Conservation (phyloP, 2,329 filamentous ascomycete genomes). For the Colletotrichum kahawae region DNA sequence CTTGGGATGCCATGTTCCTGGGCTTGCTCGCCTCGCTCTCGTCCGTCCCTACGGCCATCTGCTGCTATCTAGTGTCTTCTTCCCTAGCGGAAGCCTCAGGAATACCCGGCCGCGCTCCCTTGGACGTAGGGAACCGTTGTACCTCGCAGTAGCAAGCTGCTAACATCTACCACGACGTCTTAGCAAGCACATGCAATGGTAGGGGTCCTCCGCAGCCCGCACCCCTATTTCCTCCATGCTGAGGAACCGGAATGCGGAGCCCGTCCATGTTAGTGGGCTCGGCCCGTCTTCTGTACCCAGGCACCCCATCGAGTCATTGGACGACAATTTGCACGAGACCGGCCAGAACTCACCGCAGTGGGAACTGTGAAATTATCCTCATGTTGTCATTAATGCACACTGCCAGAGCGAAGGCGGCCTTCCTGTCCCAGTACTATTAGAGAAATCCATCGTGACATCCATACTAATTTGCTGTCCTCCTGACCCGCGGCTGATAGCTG, state of each 20-base stretch:
- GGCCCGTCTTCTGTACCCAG: slow-evolving; percentile 7
- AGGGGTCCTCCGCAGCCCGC: slow-evolving; percentile 2
- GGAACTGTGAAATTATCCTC: slow-evolving; percentile 16
- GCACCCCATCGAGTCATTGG: slow-evolving; percentile 3
- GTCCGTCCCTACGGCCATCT: background rate
- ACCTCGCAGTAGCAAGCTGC: background rate
- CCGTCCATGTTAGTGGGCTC: slow-evolving; percentile 4
- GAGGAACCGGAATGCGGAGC: slow-evolving; percentile 2
- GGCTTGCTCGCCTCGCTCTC: background rate
- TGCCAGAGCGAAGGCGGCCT: background rate
- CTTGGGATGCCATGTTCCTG: background rate
- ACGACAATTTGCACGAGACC: slow-evolving; percentile 6
- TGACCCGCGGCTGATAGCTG: background rate
- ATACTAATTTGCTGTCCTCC: background rate
- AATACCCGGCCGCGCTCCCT: background rate
- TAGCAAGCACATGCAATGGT: slow-evolving; percentile 8
- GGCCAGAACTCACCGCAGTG: slow-evolving; percentile 7
- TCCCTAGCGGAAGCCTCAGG: background rate
- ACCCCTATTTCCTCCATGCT: slow-evolving; percentile 3
- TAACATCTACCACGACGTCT: background rate
- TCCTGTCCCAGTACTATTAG: background rate
- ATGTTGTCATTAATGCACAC: slow-evolving; percentile 19
- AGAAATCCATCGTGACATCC: background rate
- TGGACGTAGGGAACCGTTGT: background rate
- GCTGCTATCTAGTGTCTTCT: background rate